Evolutionary conservation across 441 rosid genomes (phyloP).

Genomic region (Aquilaria agallochum): DNA sequence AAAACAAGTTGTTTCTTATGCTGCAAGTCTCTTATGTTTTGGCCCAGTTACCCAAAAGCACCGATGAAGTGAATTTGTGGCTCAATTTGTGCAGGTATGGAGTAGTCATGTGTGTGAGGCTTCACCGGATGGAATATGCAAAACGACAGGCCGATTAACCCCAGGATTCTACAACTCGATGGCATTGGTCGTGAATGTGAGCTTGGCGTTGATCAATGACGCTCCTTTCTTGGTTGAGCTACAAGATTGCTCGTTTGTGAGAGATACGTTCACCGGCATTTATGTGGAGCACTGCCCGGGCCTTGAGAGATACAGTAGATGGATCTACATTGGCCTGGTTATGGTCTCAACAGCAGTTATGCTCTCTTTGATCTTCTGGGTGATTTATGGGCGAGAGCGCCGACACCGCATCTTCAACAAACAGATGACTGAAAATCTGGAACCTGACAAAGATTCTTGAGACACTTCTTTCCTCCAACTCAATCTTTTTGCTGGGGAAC

Average conservation of each 20-base stretch:
- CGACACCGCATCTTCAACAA: slow-evolving; percentile 34
- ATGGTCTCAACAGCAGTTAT: slow-evolving; percentile 75
- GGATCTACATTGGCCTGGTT: slow-evolving; percentile 66
- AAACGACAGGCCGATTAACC: slow-evolving; percentile 71
- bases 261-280: slow-evolving; percentile 64
- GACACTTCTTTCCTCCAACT: neutral
- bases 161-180: slow-evolving; percentile 67
- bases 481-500: too few species aligned
- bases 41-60: neutral
- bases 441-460: slow-evolving; percentile 13
- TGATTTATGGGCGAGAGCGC: slow-evolving; percentile 63
- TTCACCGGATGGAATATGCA: slow-evolving; percentile 56
- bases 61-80: neutral
- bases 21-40: too few species aligned
- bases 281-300: slow-evolving; percentile 62
- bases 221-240: slow-evolving; percentile 65
- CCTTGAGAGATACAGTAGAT: slow-evolving; percentile 46
- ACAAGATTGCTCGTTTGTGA: slow-evolving; percentile 80
- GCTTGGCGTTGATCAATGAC: slow-evolving; percentile 51
- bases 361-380: slow-evolving; percentile 87
- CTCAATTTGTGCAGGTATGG: slow-evolving; percentile 54
- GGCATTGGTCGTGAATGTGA: slow-evolving; percentile 55
- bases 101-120: slow-evolving; percentile 67
- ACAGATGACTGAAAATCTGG: slow-evolving; percentile 9
- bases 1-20: too few species aligned